A percentile compares a stretch with the other conserved stretches of the same genome.
Conservation (phyloP, 108 stramenopile species). For the Cylindrotheca fusiformis region DNA sequence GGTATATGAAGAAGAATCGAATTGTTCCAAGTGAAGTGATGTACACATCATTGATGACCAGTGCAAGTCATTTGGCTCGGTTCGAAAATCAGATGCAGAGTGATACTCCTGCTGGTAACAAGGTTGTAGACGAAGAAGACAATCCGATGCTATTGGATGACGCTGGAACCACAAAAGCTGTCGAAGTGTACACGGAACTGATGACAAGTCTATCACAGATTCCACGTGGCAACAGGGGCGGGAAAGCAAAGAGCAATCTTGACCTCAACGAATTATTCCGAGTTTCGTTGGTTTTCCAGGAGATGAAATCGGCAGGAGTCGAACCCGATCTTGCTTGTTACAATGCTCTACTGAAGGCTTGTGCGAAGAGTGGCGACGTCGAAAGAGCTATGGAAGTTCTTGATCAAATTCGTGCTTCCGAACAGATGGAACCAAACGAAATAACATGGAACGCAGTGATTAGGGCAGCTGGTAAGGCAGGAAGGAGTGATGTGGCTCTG, state of each 20-base stretch:
- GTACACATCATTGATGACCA: constrained; percentile 84
- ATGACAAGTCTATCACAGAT: constrained; percentile 47
- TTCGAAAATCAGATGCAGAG: constrained; percentile 40
- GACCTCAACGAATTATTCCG: constrained; percentile 25
- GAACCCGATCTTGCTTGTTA: constrained; percentile 80
- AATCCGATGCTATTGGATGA: not conserved
- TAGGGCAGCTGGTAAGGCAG: constrained; percentile 54
- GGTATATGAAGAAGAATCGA: constrained; percentile 76
- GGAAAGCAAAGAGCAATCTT: not conserved
- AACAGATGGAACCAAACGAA: constrained; percentile 61
- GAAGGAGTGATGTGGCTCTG: constrained; percentile 54
- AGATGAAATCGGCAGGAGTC: constrained; percentile 70
- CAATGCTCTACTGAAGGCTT: constrained; percentile 76
- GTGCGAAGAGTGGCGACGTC: constrained; percentile 72
- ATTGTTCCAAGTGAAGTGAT: constrained; percentile 76
- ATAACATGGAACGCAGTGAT: constrained; percentile 65
- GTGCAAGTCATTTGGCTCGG: constrained; percentile 54
- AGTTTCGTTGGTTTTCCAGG: constrained; percentile 80
- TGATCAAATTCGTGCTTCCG: constrained; percentile 39
- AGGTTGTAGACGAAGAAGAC: constrained; percentile 15
- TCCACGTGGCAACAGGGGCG: not conserved
- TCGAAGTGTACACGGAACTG: constrained; percentile 75
- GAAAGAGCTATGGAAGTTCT: constrained; percentile 55
- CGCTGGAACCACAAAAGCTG: constrained; percentile 41
- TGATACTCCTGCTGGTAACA: constrained; percentile 12